phyloP scores from a whole-genome alignment of 2,329 filamentous ascomycete genomes.

The Lachnellula arida region DNA sequence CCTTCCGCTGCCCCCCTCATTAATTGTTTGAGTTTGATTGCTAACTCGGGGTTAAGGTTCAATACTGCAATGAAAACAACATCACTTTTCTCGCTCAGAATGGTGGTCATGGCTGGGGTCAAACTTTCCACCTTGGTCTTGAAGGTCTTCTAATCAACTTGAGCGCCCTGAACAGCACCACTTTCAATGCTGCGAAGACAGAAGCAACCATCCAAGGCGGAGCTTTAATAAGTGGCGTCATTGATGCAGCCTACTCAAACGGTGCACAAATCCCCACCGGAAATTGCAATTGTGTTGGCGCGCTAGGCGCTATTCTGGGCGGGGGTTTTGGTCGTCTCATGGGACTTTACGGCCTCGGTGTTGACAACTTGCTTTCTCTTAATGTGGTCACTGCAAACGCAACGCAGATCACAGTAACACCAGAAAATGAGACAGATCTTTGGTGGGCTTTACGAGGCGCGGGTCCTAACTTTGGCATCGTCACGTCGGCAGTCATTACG shows the following conservation, averaged over 20 bases:
- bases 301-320: constrained; percentile 2
- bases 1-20: too few relatives aligned
- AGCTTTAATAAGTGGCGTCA: background rate
- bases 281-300: constrained; percentile 3
- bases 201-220: constrained; percentile 6
- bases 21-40: too few relatives aligned
- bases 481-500: constrained; percentile 24
- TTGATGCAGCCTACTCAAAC: background rate
- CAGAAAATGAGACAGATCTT: constrained; percentile 35
- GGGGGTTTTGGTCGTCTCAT: constrained; percentile 2
- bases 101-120: constrained; percentile 7
- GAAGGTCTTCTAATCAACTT: background rate
- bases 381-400: constrained; percentile 29
- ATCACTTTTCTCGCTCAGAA: constrained; percentile 10
- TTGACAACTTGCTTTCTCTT: constrained; percentile 5
- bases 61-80: constrained; percentile 1
- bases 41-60: background rate
- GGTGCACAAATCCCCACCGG: constrained; percentile 3
- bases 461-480: constrained; percentile 39
- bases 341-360: background rate
- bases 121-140: background rate
- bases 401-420: constrained; percentile 8
- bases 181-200: background rate
- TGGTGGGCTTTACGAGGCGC: constrained; percentile 38
- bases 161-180: background rate